Conservation (phyloP, 768 basidiomycete species). For the Podaxis mareebaensis region DNA sequence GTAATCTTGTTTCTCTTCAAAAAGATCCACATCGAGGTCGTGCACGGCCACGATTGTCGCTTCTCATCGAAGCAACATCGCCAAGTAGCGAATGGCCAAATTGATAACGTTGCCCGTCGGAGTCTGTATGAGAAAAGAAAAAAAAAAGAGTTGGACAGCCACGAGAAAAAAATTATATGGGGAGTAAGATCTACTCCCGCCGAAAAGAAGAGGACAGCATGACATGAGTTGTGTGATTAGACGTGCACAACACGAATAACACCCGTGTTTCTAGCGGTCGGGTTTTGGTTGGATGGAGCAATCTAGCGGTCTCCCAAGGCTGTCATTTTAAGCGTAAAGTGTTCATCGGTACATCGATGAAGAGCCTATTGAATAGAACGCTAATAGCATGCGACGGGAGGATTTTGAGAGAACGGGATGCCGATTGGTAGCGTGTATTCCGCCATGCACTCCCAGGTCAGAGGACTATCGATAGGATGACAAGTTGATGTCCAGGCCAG, state of each 20-base stretch:
- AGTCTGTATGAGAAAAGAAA: neutral
- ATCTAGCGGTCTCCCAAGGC: neutral
- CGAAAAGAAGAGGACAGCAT: neutral
- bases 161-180: neutral
- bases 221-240: neutral
- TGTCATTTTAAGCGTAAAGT: conserved; percentile 1
- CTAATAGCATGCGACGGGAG: neutral
- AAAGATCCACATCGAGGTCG: neutral
- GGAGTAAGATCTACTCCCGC: neutral
- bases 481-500: neutral
- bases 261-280: neutral
- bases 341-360: conserved; percentile 5
- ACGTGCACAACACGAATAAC: neutral
- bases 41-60: neutral
- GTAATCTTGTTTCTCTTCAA: neutral
- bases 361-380: neutral
- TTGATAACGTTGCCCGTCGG: neutral
- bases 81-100: neutral
- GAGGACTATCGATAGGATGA: neutral
- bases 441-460: conserved; percentile 1
- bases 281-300: neutral
- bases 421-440: neutral
- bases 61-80: neutral
- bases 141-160: neutral
- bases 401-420: neutral